These are phyloP conservation scores for Anaeramoeba flamelloides DNA, from an alignment of 78 protist species.

Conservation along the genomic window DNA sequence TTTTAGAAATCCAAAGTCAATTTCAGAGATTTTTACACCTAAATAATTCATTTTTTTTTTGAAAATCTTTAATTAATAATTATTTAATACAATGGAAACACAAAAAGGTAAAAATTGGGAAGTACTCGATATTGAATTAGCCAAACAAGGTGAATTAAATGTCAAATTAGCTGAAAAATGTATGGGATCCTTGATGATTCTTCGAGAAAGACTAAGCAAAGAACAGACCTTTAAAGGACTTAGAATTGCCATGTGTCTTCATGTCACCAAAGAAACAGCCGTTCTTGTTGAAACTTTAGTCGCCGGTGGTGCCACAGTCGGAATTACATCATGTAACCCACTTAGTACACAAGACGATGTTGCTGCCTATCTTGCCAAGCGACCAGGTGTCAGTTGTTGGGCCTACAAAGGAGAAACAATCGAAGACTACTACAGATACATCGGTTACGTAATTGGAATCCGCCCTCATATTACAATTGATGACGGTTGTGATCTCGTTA, in stretches of 20 bases:
- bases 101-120: too few species aligned
- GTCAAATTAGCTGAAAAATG: too few species aligned
- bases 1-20: too few species aligned
- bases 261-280: slow-evolving; percentile 99
- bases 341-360: not conserved
- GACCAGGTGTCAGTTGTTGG: not conserved
- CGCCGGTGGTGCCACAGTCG: slow-evolving; percentile 86
- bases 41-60: too few species aligned
- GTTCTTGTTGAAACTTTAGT: slow-evolving; percentile 88
- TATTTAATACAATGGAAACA: too few species aligned
- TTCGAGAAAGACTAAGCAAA: slow-evolving; percentile 71
- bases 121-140: too few species aligned
- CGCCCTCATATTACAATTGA: too few species aligned
- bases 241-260: slow-evolving; percentile 88
- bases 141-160: too few species aligned
- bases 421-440: slow-evolving; percentile 67
- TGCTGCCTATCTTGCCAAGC: not conserved
- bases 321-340: slow-evolving; percentile 51
- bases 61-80: too few species aligned
- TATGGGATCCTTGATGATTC: too few species aligned
- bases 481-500: too few species aligned
- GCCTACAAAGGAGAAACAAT: slow-evolving; percentile 6
- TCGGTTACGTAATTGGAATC: slow-evolving; percentile 72
- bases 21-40: too few species aligned
- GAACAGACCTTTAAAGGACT: slow-evolving; percentile 77